Conservation (phyloP, 1,284 basidiomycete species). For the Ceratobasidium sp. region DNA sequence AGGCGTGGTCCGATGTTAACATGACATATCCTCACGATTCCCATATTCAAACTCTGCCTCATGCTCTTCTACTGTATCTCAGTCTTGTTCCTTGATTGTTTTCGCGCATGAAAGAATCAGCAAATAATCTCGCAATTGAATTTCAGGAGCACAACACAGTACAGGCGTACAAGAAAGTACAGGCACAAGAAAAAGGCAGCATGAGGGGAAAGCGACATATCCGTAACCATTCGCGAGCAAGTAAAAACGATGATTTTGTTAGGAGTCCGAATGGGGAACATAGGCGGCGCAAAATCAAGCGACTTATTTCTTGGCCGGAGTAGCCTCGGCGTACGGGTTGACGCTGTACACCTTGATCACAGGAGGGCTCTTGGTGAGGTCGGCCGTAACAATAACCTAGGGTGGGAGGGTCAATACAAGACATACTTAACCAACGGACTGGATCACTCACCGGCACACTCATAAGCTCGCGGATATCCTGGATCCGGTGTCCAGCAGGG, state of each 20-base stretch:
- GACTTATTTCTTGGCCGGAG: constrained; percentile 39
- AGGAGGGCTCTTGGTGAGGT: constrained; percentile 92
- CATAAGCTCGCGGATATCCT: constrained; percentile 91
- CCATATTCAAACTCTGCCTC: neutral
- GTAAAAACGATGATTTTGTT: neutral
- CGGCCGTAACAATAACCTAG: constrained; percentile 91
- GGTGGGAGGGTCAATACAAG: constrained; percentile 10
- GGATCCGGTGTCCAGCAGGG: constrained; percentile 84
- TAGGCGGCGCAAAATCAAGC: constrained; percentile 11
- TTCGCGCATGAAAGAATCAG: constrained; percentile 5
- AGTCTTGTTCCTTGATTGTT: neutral
- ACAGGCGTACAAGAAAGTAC: constrained; percentile 40
- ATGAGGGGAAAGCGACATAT: constrained; percentile 36
- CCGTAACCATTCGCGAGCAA: constrained; percentile 24
- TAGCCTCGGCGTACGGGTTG: constrained; percentile 72
- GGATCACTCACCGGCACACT: constrained; percentile 79
- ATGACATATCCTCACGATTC: neutral
- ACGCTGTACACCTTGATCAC: constrained; percentile 93
- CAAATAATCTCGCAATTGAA: constrained; percentile 38
- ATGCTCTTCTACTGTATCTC: neutral
- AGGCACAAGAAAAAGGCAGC: constrained; percentile 18
- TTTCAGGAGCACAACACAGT: constrained; percentile 35
- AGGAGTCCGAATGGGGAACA: neutral
- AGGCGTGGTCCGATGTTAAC: constrained; percentile 33
- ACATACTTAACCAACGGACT: constrained; percentile 15